Base-by-base conservation (phyloP, 768 basidiomycete species). In the Amanita molliuscula region DNA sequence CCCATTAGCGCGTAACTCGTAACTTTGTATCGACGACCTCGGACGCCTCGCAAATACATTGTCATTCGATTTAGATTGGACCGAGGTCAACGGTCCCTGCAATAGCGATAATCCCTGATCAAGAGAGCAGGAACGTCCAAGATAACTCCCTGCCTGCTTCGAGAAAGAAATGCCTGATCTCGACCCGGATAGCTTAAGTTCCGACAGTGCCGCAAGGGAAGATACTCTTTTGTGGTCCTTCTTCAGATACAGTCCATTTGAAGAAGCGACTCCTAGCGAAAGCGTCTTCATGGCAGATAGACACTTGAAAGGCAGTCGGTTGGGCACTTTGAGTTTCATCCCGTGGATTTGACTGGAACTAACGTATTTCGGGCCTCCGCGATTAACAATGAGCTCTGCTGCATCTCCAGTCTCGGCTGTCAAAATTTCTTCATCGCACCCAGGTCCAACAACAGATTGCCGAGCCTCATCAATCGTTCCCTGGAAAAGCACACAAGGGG, bases 91-190 rank as follows among this genome's bases (percentile, higher is more conserved):
- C n/a, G 41, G 15, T 18, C 25, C 16, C 20, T 49, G 25, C 26
- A 41, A 23, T n/a, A 41, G 18, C 23, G 16, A 41, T 13, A 41
- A 23, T 34, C 49, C 49, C 33, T 16, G 31, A 44, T 50, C 49
- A 36, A 50, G 26, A 44, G 49, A 50, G 25, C 33, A 44, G n/a
- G 48, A 50, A 2, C 40, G 23, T 34, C 21, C 41, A 33, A 41
- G 48, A 6, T 28, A 34, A 3, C 47, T 3, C 9, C 15, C 11
- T 28, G 1, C 20, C n/a, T 38, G 35, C 23, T 43, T 25, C 23
- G 15, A 36, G 21, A 36, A 6, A 36, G 3, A n/a, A 35, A 26
- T 36, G 5, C 21, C 16, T 23, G 34, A 47, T 6, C 3, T 25
- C 21, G 35, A 36, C 20, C 11, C 25, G 11, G 47, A 21, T 31